Percentiles rank a stretch among this genome's conserved stretches.
Evolutionary conservation across 106 monocot species (phyloP).

Genomic region (Triglochin maritima): DNA sequence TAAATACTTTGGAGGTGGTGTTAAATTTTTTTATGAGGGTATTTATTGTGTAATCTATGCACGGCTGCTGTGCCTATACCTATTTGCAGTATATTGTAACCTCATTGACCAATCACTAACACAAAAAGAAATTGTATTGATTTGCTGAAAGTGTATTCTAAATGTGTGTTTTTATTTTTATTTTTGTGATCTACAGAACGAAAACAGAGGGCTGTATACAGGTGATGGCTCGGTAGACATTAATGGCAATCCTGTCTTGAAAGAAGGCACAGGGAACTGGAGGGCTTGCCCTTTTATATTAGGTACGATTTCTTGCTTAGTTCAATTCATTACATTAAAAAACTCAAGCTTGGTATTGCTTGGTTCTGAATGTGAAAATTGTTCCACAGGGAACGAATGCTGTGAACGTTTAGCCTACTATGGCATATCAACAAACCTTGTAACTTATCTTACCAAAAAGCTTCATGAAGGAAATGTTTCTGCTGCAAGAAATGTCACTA

Average conservation of each 20-base stretch:
- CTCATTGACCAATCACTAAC: neutral
- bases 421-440: conserved; percentile 77
- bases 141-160: neutral
- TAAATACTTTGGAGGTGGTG: too few relatives aligned
- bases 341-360: neutral
- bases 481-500: conserved; percentile 83
- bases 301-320: conserved; percentile 2
- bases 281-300: conserved; percentile 28
- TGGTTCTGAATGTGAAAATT: neutral
- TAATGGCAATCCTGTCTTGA: conserved; percentile 16
- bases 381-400: conserved; percentile 53
- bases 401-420: conserved; percentile 89
- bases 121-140: neutral
- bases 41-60: neutral
- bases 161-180: neutral
- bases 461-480: conserved; percentile 67
- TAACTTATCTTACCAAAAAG: conserved; percentile 60
- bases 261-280: conserved; percentile 22
- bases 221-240: conserved; percentile 31
- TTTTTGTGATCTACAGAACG: conserved; percentile 7
- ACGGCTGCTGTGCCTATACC: neutral
- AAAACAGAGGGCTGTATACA: conserved; percentile 9
- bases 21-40: neutral
- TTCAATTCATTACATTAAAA: neutral
- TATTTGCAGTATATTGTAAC: neutral